Percentiles rank a stretch among this genome's conserved stretches.
Evolutionary conservation across 345 rosid genomes (phyloP).

Genomic region (Eucalyptus tenuipes): DNA sequence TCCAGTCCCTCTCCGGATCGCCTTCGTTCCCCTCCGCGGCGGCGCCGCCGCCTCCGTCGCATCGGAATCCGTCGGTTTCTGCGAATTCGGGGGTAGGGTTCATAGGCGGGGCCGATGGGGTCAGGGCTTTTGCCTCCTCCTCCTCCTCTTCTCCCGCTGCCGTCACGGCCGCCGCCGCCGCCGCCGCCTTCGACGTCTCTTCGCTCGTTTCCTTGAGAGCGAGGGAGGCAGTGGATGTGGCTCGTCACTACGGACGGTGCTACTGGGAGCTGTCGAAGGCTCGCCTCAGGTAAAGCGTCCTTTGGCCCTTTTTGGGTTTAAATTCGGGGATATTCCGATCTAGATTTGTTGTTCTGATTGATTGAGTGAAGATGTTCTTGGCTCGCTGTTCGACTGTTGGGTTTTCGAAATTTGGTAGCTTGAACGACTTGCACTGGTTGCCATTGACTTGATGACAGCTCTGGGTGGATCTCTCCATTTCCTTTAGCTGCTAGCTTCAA

Average conservation of each 20-base stretch:
- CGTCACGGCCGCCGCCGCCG: not conserved
- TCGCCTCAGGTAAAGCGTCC: conserved; percentile 55
- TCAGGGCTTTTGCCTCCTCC: conserved; percentile 10
- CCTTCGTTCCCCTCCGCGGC: conserved; percentile 7
- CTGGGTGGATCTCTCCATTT: not conserved
- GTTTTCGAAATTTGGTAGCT: not conserved
- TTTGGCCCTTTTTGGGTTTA: not conserved
- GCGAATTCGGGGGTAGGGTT: conserved; percentile 16
- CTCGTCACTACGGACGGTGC: conserved; percentile 56
- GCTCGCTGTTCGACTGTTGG: not conserved
- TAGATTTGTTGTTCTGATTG: not conserved
- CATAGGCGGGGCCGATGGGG: conserved; percentile 14
- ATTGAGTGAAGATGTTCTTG: not conserved
- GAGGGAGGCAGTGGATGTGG: conserved; percentile 16
- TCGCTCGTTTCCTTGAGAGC: conserved; percentile 10
- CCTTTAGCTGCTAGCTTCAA: not conserved
- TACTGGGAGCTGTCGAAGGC: conserved; percentile 97
- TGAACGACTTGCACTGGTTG: not conserved
- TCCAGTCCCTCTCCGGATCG: not conserved
- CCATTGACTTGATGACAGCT: not conserved
- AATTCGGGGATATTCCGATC: not conserved
- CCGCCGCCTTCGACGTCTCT: not conserved
- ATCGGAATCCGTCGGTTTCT: not conserved
- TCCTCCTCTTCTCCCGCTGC: not conserved
- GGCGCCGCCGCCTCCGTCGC: not conserved